Evolutionary conservation across 345 rosid genomes (phyloP), one percentile per base, ranked within the genome.

Genomic region (Laguncularia racemosa): DNA sequence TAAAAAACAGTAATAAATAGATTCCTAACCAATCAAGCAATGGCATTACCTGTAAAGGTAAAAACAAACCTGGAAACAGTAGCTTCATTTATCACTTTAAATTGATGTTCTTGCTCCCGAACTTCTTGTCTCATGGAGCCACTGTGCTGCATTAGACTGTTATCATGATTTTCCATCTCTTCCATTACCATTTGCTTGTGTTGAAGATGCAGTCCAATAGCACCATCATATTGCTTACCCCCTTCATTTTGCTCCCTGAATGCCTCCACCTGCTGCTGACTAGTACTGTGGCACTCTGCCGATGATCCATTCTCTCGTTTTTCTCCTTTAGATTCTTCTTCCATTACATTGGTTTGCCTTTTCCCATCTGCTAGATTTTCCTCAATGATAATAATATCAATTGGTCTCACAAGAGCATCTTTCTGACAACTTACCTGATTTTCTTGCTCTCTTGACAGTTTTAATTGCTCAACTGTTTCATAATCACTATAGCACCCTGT

Each of bases 1-100:
- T 33, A 9, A 33, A 33, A 33, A 33, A 33, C 40, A 33, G 40
- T 33, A 33, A 33, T 33, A 33, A 4, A 9, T 33, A 33, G 9
- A 33, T 33, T 33, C 40, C 40, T 33, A 1, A 33, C 40, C 40
- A 33, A 7, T 7, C 40, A 33, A 33, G 28, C 40, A 33, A 33
- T 4, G 6, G 9, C 40, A 33, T 33, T 33, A 33, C 40, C 2
- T 4, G 40, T 1, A 33, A 33, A 33, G 40, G 11, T 33, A 33
- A 33, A 33, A 7, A 33, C 9, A 33, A 9, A 33, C 40, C 40
- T 33, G 9, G 40, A 33, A 33, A 13, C 20, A 59, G 20, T 48
- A 44, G 23, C 50, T 20, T 28, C 28, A 6, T 33, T 69, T 48
- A 16, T 58, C 57, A 55, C 18, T 52, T 48, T 26, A 28, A 33